Evolutionary conservation across 768 basidiomycete species (phyloP).

Genomic region (Leucogyrophana mollusca): DNA sequence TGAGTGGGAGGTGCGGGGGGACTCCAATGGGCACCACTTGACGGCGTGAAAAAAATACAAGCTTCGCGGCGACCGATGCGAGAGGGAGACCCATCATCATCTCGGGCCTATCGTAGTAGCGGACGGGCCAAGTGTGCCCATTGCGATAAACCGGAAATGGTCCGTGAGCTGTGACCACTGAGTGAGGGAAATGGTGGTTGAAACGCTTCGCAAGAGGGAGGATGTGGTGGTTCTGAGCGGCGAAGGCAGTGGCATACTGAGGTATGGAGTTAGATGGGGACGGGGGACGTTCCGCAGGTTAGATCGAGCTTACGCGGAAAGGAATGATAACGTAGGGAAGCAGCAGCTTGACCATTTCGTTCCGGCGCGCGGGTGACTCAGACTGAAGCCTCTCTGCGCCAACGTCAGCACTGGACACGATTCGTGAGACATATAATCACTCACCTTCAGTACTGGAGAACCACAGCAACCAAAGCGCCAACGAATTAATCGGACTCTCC

Average conservation of each 20-base stretch:
- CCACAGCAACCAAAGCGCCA: conserved; percentile 67
- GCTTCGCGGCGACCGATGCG: conserved; percentile 55
- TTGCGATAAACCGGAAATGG: conserved; percentile 46
- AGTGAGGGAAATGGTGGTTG: conserved; percentile 14
- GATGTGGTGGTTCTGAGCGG: conserved; percentile 59
- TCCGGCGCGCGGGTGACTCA: conserved; percentile 25
- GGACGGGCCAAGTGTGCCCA: conserved; percentile 27
- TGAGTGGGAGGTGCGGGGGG: conserved; percentile 35
- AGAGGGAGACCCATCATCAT: conserved; percentile 38
- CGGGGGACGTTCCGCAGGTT: not conserved
- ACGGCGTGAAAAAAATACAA: conserved; percentile 59
- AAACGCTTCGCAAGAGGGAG: conserved; percentile 43
- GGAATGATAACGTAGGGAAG: conserved; percentile 50
- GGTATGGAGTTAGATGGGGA: conserved; percentile 8
- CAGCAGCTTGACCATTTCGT: conserved; percentile 31
- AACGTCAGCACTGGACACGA: conserved; percentile 23
- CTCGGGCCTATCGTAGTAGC: conserved; percentile 29
- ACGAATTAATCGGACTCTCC: conserved; percentile 47
- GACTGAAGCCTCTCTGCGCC: conserved; percentile 26
- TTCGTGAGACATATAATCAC: conserved; percentile 14
- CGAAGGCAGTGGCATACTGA: conserved; percentile 56
- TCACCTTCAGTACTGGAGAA: conserved; percentile 51
- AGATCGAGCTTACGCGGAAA: conserved; percentile 36
- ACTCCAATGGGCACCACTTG: conserved; percentile 47
- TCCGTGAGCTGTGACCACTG: conserved; percentile 40